Conservation (phyloP, 148 eudicot species). For the Euryodendron excelsum region DNA sequence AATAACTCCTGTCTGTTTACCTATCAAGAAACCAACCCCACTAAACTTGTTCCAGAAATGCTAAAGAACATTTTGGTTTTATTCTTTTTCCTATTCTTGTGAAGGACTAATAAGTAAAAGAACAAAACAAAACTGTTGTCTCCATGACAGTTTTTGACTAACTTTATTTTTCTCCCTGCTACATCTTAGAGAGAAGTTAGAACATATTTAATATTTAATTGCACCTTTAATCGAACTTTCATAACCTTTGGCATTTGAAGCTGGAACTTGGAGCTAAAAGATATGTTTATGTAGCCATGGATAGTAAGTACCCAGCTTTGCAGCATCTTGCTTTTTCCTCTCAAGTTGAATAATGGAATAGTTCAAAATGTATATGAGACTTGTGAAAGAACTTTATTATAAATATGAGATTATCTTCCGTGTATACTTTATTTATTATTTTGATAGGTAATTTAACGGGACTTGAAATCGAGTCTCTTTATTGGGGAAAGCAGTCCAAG, state of each 20-base stretch:
- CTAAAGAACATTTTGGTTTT: not conserved
- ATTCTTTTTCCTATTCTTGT: not conserved
- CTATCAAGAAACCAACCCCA: not conserved
- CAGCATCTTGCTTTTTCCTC: not conserved
- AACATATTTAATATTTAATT: not conserved
- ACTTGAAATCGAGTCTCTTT: no score
- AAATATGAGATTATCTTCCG: not conserved
- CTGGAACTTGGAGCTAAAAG: not conserved
- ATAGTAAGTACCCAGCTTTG: not conserved
- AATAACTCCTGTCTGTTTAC: not conserved
- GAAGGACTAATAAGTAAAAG: not conserved
- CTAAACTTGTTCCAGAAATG: not conserved
- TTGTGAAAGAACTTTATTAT: not conserved
- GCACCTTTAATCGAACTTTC: not conserved
- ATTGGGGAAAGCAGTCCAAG: no score
- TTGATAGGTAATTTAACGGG: no score
- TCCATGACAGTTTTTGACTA: not conserved
- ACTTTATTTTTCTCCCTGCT: not conserved
- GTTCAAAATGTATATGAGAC: not conserved
- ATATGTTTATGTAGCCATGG: not conserved
- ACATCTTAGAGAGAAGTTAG: not conserved
- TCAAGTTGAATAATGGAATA: not conserved
- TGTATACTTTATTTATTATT: not conserved
- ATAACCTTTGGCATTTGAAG: not conserved
- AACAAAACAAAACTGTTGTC: no score